These are phyloP conservation scores for Clathrus columnatus DNA, from an alignment of 768 basidiomycete species.

Conservation along the genomic window DNA sequence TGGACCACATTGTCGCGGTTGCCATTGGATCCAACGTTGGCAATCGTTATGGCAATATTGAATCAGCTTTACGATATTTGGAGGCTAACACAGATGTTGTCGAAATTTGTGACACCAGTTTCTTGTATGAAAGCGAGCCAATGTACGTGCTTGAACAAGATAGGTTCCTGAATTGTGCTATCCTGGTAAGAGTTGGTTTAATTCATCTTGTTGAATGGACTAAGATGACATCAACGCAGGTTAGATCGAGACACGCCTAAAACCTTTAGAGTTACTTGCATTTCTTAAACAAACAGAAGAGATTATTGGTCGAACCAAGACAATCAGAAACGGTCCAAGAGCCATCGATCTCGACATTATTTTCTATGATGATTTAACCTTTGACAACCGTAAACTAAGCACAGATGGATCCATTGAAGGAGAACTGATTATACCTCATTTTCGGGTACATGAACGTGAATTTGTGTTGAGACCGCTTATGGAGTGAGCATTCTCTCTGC, in stretches of 20 bases:
- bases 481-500: constrained; percentile 51
- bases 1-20: constrained; percentile 45
- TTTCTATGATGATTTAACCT: constrained; percentile 52
- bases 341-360: constrained; percentile 86
- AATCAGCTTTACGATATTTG: constrained; percentile 62
- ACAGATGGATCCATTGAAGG: constrained; percentile 45
- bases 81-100: constrained; percentile 38
- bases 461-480: constrained; percentile 84
- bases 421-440: constrained; percentile 81
- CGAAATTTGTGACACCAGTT: constrained; percentile 68
- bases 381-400: constrained; percentile 46
- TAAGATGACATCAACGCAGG: constrained; percentile 32
- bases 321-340: constrained; percentile 78
- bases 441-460: constrained; percentile 71
- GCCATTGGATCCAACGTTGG: constrained; percentile 89
- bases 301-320: constrained; percentile 67
- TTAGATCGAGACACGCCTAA: constrained; percentile 68
- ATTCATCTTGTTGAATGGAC: background rate
- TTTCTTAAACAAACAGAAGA: constrained; percentile 68
- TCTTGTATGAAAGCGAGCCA: constrained; percentile 86
- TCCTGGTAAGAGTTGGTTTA: constrained; percentile 52
- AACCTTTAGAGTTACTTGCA: constrained; percentile 47
- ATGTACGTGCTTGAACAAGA: constrained; percentile 96
- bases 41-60: constrained; percentile 77
- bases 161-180: constrained; percentile 84